A percentile compares a stretch with the other conserved stretches of the same genome.
phyloP scores from a whole-genome alignment of 2,329 filamentous ascomycete species.

The Penicillium sp. region DNA sequence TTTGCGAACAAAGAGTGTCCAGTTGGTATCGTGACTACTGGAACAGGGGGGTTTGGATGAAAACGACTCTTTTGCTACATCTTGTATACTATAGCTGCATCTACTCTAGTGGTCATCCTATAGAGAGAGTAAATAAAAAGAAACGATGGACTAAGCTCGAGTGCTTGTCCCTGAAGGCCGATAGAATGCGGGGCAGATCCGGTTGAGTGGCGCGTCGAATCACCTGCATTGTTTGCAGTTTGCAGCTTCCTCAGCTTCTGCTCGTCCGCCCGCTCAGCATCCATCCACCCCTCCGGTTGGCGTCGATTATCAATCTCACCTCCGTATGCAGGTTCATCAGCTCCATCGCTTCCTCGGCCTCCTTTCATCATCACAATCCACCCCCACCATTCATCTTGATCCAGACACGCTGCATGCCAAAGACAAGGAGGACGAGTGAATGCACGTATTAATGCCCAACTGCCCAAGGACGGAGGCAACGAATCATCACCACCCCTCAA shows the following conservation, averaged over 20 bases:
- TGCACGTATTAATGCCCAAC: constrained; percentile 51
- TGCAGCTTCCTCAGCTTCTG: constrained; percentile 2
- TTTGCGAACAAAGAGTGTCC: neutral
- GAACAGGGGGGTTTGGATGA: neutral
- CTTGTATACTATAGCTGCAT: neutral
- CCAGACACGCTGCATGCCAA: constrained; percentile 27
- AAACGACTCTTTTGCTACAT: neutral
- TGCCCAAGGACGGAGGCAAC: constrained; percentile 41
- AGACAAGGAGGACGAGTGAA: constrained; percentile 17
- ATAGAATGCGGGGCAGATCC: constrained; percentile 30
- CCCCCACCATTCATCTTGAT: constrained; percentile 16
- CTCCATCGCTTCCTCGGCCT: neutral
- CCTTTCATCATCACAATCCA: neutral
- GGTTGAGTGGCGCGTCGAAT: constrained; percentile 24
- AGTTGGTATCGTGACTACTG: neutral
- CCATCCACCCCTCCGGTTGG: constrained; percentile 20
- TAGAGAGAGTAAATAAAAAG: neutral
- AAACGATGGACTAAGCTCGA: constrained; percentile 25
- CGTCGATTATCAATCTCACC: constrained; percentile 20
- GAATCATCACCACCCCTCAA: constrained; percentile 34
- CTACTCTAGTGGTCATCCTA: neutral
- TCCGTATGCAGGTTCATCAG: constrained; percentile 26
- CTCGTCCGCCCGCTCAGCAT: neutral
- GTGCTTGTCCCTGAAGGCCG: constrained; percentile 8
- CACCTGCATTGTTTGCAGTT: constrained; percentile 18